Conservation (phyloP, 495 filamentous ascomycete genomes). For the Emericellopsis terricola region DNA sequence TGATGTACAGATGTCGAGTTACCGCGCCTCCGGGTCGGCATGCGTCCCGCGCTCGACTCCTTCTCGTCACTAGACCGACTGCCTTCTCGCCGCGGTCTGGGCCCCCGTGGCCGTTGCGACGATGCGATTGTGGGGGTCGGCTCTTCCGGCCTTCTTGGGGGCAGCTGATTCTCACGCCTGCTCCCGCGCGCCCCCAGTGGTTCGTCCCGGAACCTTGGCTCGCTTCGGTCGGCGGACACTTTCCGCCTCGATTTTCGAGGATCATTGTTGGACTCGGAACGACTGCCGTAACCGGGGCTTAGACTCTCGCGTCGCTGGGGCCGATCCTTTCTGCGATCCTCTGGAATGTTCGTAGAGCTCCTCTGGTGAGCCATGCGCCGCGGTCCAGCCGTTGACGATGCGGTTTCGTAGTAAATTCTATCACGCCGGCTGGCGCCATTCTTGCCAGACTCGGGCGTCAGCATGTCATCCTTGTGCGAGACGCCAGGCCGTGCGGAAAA, state of each 20-base stretch:
- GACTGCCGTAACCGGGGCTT: not conserved
- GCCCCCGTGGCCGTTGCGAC: not conserved
- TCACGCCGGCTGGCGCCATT: constrained; percentile 1
- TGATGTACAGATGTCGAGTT: not conserved
- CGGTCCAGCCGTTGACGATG: not conserved
- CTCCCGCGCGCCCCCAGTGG: not conserved
- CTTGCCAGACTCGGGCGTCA: constrained; percentile 1
- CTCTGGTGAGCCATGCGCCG: not conserved
- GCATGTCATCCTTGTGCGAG: not conserved
- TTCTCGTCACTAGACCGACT: not conserved
- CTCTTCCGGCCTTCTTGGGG: no score
- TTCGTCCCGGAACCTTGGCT: not conserved
- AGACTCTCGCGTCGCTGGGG: not conserved
- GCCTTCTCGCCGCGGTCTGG: not conserved
- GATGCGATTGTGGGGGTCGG: no score
- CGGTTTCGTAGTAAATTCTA: not conserved
- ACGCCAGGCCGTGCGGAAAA: not conserved
- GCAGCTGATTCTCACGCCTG: no score
- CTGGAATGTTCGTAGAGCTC: not conserved
- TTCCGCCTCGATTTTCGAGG: not conserved
- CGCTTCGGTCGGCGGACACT: not conserved
- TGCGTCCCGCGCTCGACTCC: no score
- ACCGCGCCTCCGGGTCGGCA: not conserved
- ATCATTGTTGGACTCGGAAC: not conserved
- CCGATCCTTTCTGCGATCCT: not conserved